Evolutionary conservation across 2,329 filamentous ascomycete species (phyloP), one percentile per base, ranked within the genome.

Genomic region (Xylariaceae sp.): DNA sequence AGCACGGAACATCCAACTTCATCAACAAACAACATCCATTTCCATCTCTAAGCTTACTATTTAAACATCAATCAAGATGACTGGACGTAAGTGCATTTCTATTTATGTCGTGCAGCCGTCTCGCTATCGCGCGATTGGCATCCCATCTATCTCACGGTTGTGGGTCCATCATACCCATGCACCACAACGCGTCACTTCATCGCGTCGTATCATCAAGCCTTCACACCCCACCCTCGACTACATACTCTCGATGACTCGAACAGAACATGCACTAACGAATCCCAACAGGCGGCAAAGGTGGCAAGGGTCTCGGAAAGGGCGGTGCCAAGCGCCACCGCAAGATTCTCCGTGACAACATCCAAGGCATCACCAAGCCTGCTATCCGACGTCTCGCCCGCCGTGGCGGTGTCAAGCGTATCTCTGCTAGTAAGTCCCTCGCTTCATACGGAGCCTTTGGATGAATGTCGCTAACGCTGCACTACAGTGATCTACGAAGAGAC

Each of bases 391-490:
- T 96, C 74, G 92, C 92, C 64, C 92, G 92, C 80, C 91, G 92
- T 94, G 92, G 92, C 77, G 92, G 92, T 92, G 92, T 96, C 84
- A 96, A 96, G 89, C 92, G 92, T 95, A 96, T 96, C 71, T 96
- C 91, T 70, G 92, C 92, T 74, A 95, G 86, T 89, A 84, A 74
- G 81, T 32, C 0, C 1, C 3, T 32, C 41, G 21, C 34, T 2
- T n/a, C 5, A 67, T 22, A 10, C 32, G 3, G 13, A n/a, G 32
- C 10, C 32, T 13, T 15, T 34, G 32, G 9, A 10, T 10, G 9
- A 10, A 34, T 34, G 32, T 12, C 36, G 30, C 40, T 51, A 49
- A 51, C 42, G 7, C 2, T 15, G 2, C 49, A 48, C 51, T 55
- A 45, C 64, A 81, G 80, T 88, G 86, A 89, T 89, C 79, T 89